Conservation (phyloP, 2,329 filamentous ascomycete genomes). For the Fusarium penzigii region DNA sequence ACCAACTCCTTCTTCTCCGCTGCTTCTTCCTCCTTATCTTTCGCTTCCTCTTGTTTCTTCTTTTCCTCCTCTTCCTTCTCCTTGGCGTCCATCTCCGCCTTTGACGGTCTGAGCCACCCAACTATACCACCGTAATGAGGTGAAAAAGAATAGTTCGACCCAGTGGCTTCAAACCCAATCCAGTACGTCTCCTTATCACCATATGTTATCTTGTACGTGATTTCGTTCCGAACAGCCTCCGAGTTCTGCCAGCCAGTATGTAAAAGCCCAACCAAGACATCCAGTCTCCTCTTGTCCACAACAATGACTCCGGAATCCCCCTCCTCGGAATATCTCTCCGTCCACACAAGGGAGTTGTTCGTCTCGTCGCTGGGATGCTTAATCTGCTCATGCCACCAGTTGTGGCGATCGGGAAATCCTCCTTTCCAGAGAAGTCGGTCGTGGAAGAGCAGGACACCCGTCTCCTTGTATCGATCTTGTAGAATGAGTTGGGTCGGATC, state of each 20-base stretch:
- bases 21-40: conserved; percentile 1
- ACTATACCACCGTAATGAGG: conserved; percentile 43
- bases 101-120: conserved; percentile 31
- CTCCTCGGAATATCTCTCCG: conserved; percentile 42
- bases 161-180: conserved; percentile 44
- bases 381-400: conserved; percentile 42
- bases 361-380: conserved; percentile 36
- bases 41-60: conserved; percentile 2
- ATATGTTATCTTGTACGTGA: conserved; percentile 43
- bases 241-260: conserved; percentile 49
- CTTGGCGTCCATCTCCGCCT: neutral
- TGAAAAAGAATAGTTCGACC: conserved; percentile 41
- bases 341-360: conserved; percentile 40
- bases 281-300: conserved; percentile 40
- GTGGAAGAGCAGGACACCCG: conserved; percentile 41
- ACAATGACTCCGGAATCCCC: conserved; percentile 44
- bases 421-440: conserved; percentile 43
- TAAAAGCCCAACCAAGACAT: conserved; percentile 41
- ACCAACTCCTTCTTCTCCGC: conserved; percentile 2
- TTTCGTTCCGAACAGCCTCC: conserved; percentile 38
- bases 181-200: conserved; percentile 51
- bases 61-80: conserved; percentile 2
- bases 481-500: conserved; percentile 35
- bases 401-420: conserved; percentile 34
- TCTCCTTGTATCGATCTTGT: conserved; percentile 33